These are phyloP conservation scores for Neonectria coccinea DNA, from an alignment of 2,329 filamentous ascomycete genomes.

Conservation along the genomic window DNA sequence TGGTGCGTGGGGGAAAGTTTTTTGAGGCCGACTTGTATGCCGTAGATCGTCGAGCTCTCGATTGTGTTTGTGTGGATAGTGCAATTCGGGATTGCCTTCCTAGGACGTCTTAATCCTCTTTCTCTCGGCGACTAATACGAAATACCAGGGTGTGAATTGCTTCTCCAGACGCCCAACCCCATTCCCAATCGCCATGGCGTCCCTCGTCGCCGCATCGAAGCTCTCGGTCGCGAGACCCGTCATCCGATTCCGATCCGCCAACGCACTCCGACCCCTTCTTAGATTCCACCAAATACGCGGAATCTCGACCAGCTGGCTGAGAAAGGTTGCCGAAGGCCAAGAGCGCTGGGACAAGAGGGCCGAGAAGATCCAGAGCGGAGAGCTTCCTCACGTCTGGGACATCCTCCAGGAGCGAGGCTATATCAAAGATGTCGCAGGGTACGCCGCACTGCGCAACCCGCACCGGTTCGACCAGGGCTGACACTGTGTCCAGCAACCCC, in stretches of 20 bases:
- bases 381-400: conserved; percentile 67
- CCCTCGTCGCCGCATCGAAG: conserved; percentile 39
- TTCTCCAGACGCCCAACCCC: conserved; percentile 5
- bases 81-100: conserved; percentile 22
- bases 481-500: conserved; percentile 53
- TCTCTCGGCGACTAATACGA: conserved; percentile 16
- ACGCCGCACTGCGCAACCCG: conserved; percentile 44
- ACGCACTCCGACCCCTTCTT: conserved; percentile 36
- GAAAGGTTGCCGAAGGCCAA: conserved; percentile 57
- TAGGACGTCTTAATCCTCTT: neutral
- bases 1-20: conserved; percentile 17
- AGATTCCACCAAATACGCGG: conserved; percentile 48
- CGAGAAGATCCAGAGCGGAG: conserved; percentile 61
- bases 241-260: conserved; percentile 42
- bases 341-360: conserved; percentile 62
- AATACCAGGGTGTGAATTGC: neutral
- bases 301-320: conserved; percentile 56
- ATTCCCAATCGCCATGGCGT: conserved; percentile 43
- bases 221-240: conserved; percentile 42
- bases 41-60: conserved; percentile 5
- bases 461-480: conserved; percentile 4
- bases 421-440: conserved; percentile 82
- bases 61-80: conserved; percentile 12
- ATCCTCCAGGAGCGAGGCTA: conserved; percentile 78
- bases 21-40: conserved; percentile 13